Evolutionary conservation across 129 eudicot species (phyloP).

Genomic region (Chrysanthemum seticuspe): DNA sequence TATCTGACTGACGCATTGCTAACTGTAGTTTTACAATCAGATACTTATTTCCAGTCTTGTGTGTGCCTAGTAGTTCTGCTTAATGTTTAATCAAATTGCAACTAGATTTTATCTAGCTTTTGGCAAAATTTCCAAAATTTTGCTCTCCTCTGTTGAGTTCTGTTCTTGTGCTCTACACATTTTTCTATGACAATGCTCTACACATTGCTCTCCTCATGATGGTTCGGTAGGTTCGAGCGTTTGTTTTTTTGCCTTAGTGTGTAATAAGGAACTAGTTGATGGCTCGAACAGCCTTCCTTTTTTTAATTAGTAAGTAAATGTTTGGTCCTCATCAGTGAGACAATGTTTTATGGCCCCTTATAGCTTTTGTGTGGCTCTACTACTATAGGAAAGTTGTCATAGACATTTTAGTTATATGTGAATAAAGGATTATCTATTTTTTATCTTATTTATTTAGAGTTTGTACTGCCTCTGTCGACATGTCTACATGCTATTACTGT

Average conservation of each 20-base stretch:
- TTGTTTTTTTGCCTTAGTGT: not conserved
- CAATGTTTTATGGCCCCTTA: not conserved
- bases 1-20: too few relatives aligned
- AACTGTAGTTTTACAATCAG: too few relatives aligned
- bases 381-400: not conserved
- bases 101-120: not conserved
- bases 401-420: slow-evolving; percentile 6
- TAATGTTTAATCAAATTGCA: not conserved
- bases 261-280: not conserved
- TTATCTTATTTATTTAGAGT: not conserved
- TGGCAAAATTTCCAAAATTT: not conserved
- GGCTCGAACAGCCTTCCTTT: not conserved
- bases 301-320: not conserved
- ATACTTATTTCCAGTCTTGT: not conserved
- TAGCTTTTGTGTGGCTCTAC: not conserved
- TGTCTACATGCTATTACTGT: not conserved
- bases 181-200: not conserved
- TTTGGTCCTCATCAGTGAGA: not conserved
- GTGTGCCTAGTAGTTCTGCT: not conserved
- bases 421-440: not conserved
- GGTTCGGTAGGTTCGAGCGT: not conserved
- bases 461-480: not conserved
- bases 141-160: not conserved
- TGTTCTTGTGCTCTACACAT: not conserved
- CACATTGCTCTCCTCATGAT: too few relatives aligned